Conservation (phyloP, 192 early-diverging fungal genomes). For the Dispira parvispora region DNA sequence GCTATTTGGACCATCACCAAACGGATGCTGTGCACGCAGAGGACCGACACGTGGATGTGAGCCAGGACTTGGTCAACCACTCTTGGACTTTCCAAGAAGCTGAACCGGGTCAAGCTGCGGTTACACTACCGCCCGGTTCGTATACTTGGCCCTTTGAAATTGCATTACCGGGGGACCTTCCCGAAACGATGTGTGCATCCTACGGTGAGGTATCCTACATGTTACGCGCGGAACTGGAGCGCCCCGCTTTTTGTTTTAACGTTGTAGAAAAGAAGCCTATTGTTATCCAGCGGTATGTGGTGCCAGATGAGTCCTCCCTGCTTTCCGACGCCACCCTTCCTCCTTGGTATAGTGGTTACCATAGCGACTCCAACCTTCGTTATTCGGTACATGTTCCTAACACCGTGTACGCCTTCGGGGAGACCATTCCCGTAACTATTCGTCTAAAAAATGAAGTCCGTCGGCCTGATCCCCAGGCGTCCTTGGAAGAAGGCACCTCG, state of each 20-base stretch:
- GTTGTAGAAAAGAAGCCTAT: conserved; percentile 7
- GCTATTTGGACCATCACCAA: conserved; percentile 1
- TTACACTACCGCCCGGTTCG: neutral
- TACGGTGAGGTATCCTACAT: conserved; percentile 3
- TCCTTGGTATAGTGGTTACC: conserved; percentile 8
- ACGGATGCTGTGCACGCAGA: neutral
- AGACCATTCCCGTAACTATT: neutral
- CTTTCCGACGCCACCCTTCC: neutral
- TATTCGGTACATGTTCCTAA: conserved; percentile 9
- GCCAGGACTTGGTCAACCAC: conserved; percentile 2
- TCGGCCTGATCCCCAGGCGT: too few relatives aligned
- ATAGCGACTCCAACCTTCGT: conserved; percentile 4
- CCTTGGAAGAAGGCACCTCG: too few relatives aligned
- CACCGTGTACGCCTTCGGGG: conserved; percentile 1
- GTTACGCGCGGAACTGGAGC: conserved; percentile 7
- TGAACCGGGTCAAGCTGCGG: neutral
- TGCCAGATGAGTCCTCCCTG: conserved; percentile 3
- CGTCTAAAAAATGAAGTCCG: neutral
- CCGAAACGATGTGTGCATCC: neutral
- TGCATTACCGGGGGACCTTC: conserved; percentile 4
- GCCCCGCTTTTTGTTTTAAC: conserved; percentile 5
- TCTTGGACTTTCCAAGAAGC: neutral
- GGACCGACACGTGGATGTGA: neutral
- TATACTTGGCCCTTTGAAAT: conserved; percentile 11
- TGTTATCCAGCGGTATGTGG: conserved; percentile 3